phyloP scores from a whole-genome alignment of 1,139 yeast species.

The Magnusiomyces tetraspermus region DNA sequence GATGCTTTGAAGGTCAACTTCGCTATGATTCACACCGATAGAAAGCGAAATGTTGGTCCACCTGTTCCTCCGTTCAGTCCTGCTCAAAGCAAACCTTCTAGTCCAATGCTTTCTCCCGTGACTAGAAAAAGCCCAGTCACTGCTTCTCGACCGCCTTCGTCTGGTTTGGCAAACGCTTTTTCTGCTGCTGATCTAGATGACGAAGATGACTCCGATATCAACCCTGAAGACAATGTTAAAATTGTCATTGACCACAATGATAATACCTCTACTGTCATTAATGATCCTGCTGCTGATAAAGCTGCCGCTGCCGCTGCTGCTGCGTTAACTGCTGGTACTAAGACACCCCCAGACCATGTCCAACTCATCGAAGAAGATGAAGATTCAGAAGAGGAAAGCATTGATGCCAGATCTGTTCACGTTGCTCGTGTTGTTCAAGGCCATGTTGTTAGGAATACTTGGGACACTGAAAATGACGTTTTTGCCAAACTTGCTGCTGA shows the following conservation, averaged over 20 bases:
- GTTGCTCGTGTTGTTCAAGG: slow-evolving; percentile 96
- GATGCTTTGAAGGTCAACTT: slow-evolving; percentile 91
- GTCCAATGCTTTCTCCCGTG: background rate
- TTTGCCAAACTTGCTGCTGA: slow-evolving; percentile 11
- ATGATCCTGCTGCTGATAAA: background rate
- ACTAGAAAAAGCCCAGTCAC: slow-evolving; percentile 1
- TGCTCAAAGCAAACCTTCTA: background rate
- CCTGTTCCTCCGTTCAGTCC: background rate
- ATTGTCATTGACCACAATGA: slow-evolving; percentile 9
- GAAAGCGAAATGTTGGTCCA: slow-evolving; percentile 50
- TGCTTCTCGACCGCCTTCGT: background rate
- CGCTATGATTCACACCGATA: slow-evolving; percentile 98
- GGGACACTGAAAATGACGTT: slow-evolving; percentile 38
- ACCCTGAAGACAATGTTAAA: slow-evolving; percentile 49
- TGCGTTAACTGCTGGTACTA: slow-evolving; percentile 45
- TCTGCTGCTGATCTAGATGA: slow-evolving; percentile 20
- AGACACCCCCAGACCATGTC: too few species aligned
- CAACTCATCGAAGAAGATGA: slow-evolving; percentile 39
- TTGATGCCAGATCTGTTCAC: slow-evolving; percentile 71
- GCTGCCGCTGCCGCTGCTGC: slow-evolving; percentile 30
- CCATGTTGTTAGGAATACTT: slow-evolving; percentile 78
- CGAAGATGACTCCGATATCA: slow-evolving; percentile 57
- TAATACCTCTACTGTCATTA: slow-evolving; percentile 39
- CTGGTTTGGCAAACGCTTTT: slow-evolving; percentile 9
- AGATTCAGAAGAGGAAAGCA: slow-evolving; percentile 58